Evolutionary conservation across 2,329 filamentous ascomycete species (phyloP).

Genomic region (Arthrobotrys musiformis): DNA sequence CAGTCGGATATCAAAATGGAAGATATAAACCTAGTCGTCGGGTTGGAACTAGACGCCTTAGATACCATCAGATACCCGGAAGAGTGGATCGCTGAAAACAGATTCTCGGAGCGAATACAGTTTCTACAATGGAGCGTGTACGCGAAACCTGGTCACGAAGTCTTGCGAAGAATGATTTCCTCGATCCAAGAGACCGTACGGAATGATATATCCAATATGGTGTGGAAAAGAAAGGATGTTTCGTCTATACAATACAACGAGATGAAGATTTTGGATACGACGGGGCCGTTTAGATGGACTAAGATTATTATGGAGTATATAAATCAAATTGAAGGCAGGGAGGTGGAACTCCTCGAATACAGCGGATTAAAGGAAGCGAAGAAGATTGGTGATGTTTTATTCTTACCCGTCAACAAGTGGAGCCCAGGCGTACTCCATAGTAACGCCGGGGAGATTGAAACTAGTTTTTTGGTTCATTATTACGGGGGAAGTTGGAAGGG

Average conservation of each 20-base stretch:
- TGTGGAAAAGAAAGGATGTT: background rate
- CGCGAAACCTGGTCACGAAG: slow-evolving; percentile 34
- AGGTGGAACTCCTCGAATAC: slow-evolving; percentile 13
- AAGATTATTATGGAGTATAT: slow-evolving; percentile 31
- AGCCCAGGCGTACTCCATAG: slow-evolving; percentile 24
- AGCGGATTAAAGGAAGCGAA: slow-evolving; percentile 11
- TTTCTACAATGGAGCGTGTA: slow-evolving; percentile 34
- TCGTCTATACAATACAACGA: slow-evolving; percentile 2
- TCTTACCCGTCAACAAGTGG: slow-evolving; percentile 28
- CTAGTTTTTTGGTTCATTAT: slow-evolving; percentile 27
- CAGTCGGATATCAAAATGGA: slow-evolving; percentile 5
- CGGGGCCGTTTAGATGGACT: slow-evolving; percentile 40
- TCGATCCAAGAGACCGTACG: slow-evolving; percentile 17
- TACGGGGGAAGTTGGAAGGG: slow-evolving; percentile 16
- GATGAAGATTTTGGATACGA: slow-evolving; percentile 17
- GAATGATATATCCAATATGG: slow-evolving; percentile 3
- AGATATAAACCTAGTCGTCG: slow-evolving; percentile 25
- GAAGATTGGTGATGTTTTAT: slow-evolving; percentile 29
- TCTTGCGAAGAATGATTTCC: slow-evolving; percentile 22
- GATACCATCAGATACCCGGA: slow-evolving; percentile 10
- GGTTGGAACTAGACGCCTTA: slow-evolving; percentile 25
- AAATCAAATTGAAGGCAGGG: slow-evolving; percentile 31
- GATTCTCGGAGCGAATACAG: slow-evolving; percentile 18
- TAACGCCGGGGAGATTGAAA: slow-evolving; percentile 14
- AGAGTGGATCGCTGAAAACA: slow-evolving; percentile 4